A percentile compares a stretch with the other conserved stretches of the same genome.
phyloP scores from a whole-genome alignment of 176 grass and related monocot genomes.

The Oryza meyeriana region DNA sequence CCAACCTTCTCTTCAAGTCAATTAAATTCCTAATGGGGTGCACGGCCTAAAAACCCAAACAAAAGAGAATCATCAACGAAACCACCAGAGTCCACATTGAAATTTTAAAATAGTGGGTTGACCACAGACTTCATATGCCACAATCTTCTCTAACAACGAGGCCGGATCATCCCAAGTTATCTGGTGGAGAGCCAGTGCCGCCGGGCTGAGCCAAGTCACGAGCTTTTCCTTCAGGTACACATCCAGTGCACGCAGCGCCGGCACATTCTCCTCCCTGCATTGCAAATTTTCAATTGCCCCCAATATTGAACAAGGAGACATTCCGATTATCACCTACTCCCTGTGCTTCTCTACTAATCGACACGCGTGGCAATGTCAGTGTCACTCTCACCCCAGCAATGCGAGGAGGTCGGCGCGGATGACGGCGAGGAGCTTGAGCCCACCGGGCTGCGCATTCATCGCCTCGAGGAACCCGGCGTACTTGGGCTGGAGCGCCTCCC shows the following conservation, averaged over 20 bases:
- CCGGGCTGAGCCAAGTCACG: slow-evolving; percentile 92
- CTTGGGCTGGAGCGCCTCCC: slow-evolving; percentile 65
- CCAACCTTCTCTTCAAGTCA: slow-evolving; percentile 92
- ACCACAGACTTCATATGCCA: slow-evolving; percentile 73
- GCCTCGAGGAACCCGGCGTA: slow-evolving; percentile 76
- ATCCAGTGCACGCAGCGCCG: slow-evolving; percentile 75
- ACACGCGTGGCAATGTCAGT: neutral
- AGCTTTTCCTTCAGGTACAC: slow-evolving; percentile 97
- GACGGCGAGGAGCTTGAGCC: slow-evolving; percentile 79
- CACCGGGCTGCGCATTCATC: slow-evolving; percentile 79
- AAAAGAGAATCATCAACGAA: slow-evolving; percentile 14
- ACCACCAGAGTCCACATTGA: neutral
- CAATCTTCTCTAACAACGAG: slow-evolving; percentile 94
- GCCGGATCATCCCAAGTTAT: slow-evolving; percentile 97
- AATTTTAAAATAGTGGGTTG: neutral
- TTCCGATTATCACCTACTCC: neutral
- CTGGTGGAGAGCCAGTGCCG: slow-evolving; percentile 77
- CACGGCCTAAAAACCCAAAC: slow-evolving; percentile 55
- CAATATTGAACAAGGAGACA: slow-evolving; percentile 1
- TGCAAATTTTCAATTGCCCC: slow-evolving; percentile 25
- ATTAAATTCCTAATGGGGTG: slow-evolving; percentile 95
- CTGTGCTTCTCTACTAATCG: neutral
- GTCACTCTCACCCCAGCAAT: slow-evolving; percentile 56
- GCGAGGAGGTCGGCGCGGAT: slow-evolving; percentile 84
- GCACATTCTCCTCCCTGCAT: slow-evolving; percentile 64